Evolutionary conservation across 192 early-diverging fungal genomes (phyloP), one percentile per base, ranked within the genome.

Genomic region (Coemansia sp.): DNA sequence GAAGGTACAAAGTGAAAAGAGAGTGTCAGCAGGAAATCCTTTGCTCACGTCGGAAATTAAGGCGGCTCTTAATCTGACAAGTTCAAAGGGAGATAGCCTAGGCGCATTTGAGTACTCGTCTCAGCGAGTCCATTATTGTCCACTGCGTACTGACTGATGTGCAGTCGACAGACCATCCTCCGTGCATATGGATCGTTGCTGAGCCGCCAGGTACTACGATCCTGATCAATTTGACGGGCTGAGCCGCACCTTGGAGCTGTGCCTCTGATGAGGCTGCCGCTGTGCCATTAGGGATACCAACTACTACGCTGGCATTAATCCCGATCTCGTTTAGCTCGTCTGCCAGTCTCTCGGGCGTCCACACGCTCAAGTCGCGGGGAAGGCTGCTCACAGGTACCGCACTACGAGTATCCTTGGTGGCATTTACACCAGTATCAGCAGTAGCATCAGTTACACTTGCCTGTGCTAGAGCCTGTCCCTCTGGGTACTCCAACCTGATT

Each of bases 151-250:
- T 66, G 20, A 65, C 62, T 5, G 80, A 83, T 2, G 76, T 72
- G 72, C 80, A 83, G 64, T 83, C 76, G 24, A 83, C 67, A 0
- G 62, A 24, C 80, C 80, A 83, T 10, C 69, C 72, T 42, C 72
- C 59, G 48, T 55, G 69, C 69, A 83, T 71, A 45, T 41, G 67
- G 9, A 83, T 74, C 1, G 71, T 71, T 5, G 80, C 80, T 5
- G 76, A 66, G 8, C 80, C 80, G 64, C 80, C 70, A 61, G 80
- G 72, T 5, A 83, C 64, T 2, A 61, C 50, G 17, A 83, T 61
- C 2, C 46, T 62, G 11, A 83, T 69, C 40, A 53, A n/a, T 17
- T 58, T 58, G 31, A 32, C 31, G 0, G 29, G 31, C 64, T 12
- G 55, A 5, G 29, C n/a, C 9, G 41, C 4, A 15, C 41, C 15